phyloP scores from a whole-genome alignment of 1,284 basidiomycete genomes.

The Crepidotus sp. region DNA sequence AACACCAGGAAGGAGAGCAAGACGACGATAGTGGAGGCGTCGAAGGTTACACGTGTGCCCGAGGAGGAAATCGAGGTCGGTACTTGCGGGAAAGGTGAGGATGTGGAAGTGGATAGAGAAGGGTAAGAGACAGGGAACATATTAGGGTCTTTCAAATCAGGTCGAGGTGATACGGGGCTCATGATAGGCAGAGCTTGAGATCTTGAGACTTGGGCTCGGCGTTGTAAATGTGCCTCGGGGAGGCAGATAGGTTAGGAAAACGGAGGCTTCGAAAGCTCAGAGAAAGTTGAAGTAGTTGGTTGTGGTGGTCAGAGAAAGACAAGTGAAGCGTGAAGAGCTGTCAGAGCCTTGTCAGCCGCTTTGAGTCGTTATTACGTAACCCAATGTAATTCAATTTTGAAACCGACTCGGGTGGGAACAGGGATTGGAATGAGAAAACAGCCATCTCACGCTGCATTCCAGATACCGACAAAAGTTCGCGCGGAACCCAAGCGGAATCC shows the following conservation, averaged over 20 bases:
- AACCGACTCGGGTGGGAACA: no score
- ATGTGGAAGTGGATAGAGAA: background rate
- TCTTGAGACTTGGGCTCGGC: background rate
- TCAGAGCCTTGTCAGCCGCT: no score
- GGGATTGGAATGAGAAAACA: background rate
- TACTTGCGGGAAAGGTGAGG: background rate
- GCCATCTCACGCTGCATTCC: no score
- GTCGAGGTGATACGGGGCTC: slow-evolving; percentile 9
- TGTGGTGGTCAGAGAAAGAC: background rate
- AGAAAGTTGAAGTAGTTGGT: background rate
- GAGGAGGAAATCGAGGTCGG: background rate
- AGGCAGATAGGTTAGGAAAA: slow-evolving; percentile 5
- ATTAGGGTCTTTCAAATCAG: background rate
- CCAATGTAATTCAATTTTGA: background rate
- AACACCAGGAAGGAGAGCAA: slow-evolving; percentile 11
- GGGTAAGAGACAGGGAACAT: slow-evolving; percentile 1
- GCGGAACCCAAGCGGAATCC: background rate
- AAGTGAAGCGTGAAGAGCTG: no score
- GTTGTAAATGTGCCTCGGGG: slow-evolving; percentile 8
- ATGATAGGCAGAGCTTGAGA: background rate
- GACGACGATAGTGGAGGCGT: slow-evolving; percentile 12
- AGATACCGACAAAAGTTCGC: no score
- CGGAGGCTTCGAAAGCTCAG: background rate
- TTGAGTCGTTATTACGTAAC: background rate
- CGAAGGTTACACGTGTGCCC: background rate